Base-by-base conservation (phyloP, 2,329 filamentous ascomycete species). In the Trichoderma citrinoviride region DNA sequence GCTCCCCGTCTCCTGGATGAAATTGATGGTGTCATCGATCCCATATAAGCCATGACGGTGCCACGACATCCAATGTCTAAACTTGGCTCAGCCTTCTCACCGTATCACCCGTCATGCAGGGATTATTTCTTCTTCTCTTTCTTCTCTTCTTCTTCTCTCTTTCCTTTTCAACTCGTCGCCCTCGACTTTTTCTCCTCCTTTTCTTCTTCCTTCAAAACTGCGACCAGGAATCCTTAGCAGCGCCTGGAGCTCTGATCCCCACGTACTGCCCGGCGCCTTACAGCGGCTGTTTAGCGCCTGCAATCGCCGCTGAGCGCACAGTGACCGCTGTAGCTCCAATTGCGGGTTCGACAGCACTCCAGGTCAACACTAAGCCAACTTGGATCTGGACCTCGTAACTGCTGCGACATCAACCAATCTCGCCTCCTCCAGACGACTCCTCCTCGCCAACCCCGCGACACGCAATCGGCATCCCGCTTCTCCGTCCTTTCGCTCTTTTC, bases 341-440 rank as follows among this genome's bases (percentile, higher is more conserved):
- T 57, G 46, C 55, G 33, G 43, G 37, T 56, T 44, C 25, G 29
- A 27, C 7, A 37, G 33, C 33, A 37, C 25, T 43, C n/a, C n/a
- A n/a, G n/a, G n/a, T 19, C 60, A 62, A 46, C 49, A 54, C 40
- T 27, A 62, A 25, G 47, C 37, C 47, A n/a, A 29, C 23, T 43
- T 52, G n/a, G 27, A 37, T 37, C 33, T 14, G 33, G 33, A 37
- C 33, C 33, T 37, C 33, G 33, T 14, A 37, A 37, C 12, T 53
- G 29, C 57, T 61, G 57, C 57, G 57, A 52, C 49, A 25, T 19
- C 37, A 46, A 53, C 58, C 49, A 62, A 62, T 49, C 58, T 54
- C 60, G 58, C 58, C 58, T 53, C 58, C 50, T 53, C 50, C 49
- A 43, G 33, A 53, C 57, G 7, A 0, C 33, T 37, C 29, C 40